These are phyloP conservation scores for Ananas comosus DNA, from an alignment of 176 grass and related monocot genomes.

Conservation along the genomic window DNA sequence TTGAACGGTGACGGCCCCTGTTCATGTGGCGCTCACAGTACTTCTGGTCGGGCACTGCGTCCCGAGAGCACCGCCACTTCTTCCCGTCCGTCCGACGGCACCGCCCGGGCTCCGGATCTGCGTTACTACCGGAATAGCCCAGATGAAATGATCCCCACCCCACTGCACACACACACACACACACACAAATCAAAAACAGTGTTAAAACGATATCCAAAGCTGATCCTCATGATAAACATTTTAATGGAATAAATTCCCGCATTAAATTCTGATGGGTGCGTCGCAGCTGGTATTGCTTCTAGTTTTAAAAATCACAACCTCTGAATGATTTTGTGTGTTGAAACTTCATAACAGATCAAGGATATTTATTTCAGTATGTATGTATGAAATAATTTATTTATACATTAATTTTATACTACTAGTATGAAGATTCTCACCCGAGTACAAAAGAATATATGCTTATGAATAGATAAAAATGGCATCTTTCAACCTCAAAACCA, in stretches of 20 bases:
- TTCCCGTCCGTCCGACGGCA: constrained; percentile 81
- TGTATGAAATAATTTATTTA: too few relatives aligned
- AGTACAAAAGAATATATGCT: background rate
- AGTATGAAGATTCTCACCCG: too few relatives aligned
- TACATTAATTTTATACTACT: too few relatives aligned
- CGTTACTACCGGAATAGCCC: constrained; percentile 26
- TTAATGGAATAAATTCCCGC: too few relatives aligned
- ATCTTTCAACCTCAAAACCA: background rate
- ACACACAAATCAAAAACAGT: background rate
- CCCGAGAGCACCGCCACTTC: constrained; percentile 87
- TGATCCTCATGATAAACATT: background rate
- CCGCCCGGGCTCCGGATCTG: constrained; percentile 74
- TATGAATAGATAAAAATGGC: too few relatives aligned
- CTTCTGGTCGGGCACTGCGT: constrained; percentile 69
- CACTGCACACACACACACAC: constrained; percentile 19
- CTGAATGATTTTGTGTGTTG: too few relatives aligned
- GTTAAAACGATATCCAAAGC: background rate
- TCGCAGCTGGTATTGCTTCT: too few relatives aligned
- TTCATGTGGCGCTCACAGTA: constrained; percentile 95
- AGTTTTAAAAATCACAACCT: too few relatives aligned
- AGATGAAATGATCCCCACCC: constrained; percentile 56
- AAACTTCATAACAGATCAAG: too few relatives aligned
- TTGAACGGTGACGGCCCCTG: constrained; percentile 73
- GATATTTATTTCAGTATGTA: too few relatives aligned
- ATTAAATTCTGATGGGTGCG: too few relatives aligned